Conservation (phyloP, 345 rosid genomes). For the Pugionium cornutum region DNA sequence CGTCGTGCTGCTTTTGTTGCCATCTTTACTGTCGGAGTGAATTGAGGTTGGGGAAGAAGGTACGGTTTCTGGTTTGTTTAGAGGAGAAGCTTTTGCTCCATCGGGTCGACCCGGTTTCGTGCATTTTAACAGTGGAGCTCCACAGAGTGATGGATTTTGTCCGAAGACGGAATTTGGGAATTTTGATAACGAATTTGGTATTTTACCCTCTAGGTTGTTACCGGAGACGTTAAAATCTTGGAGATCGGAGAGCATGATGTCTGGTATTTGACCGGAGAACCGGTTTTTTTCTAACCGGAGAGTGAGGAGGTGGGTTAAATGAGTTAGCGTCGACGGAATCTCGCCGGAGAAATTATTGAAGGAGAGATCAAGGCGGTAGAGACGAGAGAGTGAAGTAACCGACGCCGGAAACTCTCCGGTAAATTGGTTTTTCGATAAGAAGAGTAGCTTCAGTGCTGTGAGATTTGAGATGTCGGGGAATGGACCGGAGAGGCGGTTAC, state of each 20-base stretch:
- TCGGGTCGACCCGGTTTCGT: constrained; percentile 58
- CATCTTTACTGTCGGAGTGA: constrained; percentile 33
- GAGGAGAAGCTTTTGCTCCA: constrained; percentile 64
- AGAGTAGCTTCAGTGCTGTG: constrained; percentile 72
- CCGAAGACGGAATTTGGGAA: constrained; percentile 63
- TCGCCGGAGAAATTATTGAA: constrained; percentile 73
- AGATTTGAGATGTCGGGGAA: constrained; percentile 67
- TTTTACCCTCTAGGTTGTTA: constrained; percentile 62
- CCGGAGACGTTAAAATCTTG: constrained; percentile 79
- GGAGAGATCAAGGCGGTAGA: constrained; percentile 86
- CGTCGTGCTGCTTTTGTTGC: constrained; percentile 22
- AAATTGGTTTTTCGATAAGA: constrained; percentile 68
- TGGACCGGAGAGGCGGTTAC: constrained; percentile 60
- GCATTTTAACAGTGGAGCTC: constrained; percentile 61
- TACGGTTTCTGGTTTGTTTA: constrained; percentile 48
- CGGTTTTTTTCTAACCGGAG: constrained; percentile 66
- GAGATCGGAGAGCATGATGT: constrained; percentile 51
- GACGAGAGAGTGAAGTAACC: constrained; percentile 48
- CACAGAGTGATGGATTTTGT: constrained; percentile 64
- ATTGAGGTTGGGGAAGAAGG: constrained; percentile 71
- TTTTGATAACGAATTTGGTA: constrained; percentile 62
- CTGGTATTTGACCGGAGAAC: constrained; percentile 57
- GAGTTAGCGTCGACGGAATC: constrained; percentile 51
- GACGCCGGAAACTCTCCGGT: constrained; percentile 67
- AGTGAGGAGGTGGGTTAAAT: constrained; percentile 71